Evolutionary conservation across 495 filamentous ascomycete genomes (phyloP), one percentile per base, ranked within the genome.

Genomic region (Hypoxylon lienhwacheense): DNA sequence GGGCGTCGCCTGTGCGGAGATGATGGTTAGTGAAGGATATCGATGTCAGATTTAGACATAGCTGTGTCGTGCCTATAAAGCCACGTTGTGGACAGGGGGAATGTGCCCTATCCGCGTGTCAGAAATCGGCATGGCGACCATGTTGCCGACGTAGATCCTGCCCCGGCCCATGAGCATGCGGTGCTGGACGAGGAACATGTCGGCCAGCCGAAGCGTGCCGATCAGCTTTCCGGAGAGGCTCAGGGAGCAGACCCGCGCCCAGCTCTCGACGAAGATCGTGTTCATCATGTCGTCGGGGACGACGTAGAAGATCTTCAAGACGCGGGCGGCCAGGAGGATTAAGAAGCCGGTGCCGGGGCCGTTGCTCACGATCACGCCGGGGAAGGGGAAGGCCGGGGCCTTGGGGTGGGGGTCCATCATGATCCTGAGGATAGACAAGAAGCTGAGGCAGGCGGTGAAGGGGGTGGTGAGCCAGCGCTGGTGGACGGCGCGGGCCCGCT

Each of bases 261-360:
- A 97, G 20, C 84, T 90, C 79, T 98, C 93, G 10, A 96, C 79
- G 66, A 91, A 97, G 15, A 97, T 77, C 5, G 91, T 81, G 64
- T 77, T 78, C 28, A 72, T 76, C 42, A 61, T 65, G 47, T 58
- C 42, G 7, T 58, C 60, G 2, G 76, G 76, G 10, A 65, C 53
- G 0, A 83, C 17, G 20, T 67, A 65, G 39, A 81, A 73, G 50
- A 90, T 78, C 51, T 88, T 87, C 40, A 95, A 68, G 1, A 87
- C 14, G 19, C 84, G 77, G 1, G 83, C 81, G 0, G 86, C 87
- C 0, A 88, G 56, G 5, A 91, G 74, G 40, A 97, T 76, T 32
- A 96, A 83, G 26, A 95, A 86, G 10, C 83, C 88, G 1, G 88
- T 95, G 1, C 86, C 93, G 1, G 93, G 93, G 0, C 93, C 93